phyloP scores from a whole-genome alignment of 805 yeast genomes.

The Zygoascus bituminiphila region DNA sequence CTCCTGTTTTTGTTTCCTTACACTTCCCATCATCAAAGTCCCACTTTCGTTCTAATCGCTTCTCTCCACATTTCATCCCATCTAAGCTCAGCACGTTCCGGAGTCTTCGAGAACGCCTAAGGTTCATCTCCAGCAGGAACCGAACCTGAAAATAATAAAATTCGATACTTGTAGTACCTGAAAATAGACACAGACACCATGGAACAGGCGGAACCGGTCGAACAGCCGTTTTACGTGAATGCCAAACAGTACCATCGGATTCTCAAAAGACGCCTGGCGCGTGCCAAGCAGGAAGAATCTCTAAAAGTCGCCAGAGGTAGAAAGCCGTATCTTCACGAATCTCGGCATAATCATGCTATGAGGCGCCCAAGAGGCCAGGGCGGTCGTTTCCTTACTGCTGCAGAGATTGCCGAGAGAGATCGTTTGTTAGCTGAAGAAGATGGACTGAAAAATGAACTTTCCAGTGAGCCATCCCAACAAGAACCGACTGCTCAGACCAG shows the following conservation, averaged over 20 bases:
- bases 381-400: conserved; percentile 93
- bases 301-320: conserved; percentile 83
- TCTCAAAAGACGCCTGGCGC: conserved; percentile 82
- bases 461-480: background rate
- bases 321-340: conserved; percentile 90
- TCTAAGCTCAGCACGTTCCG: no score
- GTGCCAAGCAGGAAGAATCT: conserved; percentile 87
- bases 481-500: no score
- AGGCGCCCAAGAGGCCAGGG: conserved; percentile 99
- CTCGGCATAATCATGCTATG: conserved; percentile 98
- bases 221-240: conserved; percentile 94
- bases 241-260: conserved; percentile 97
- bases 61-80: no score
- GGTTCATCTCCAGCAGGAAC: background rate
- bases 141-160: background rate
- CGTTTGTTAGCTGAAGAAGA: conserved; percentile 8
- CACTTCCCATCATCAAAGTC: background rate
- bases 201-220: conserved; percentile 28
- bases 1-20: background rate
- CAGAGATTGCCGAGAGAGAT: conserved; percentile 59
- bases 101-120: background rate
- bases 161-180: background rate
- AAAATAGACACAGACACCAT: background rate
- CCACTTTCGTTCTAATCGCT: background rate
- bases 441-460: conserved; percentile 1